Conservation (phyloP, 2,329 filamentous ascomycete species). For the Epichloe coenophiala region DNA sequence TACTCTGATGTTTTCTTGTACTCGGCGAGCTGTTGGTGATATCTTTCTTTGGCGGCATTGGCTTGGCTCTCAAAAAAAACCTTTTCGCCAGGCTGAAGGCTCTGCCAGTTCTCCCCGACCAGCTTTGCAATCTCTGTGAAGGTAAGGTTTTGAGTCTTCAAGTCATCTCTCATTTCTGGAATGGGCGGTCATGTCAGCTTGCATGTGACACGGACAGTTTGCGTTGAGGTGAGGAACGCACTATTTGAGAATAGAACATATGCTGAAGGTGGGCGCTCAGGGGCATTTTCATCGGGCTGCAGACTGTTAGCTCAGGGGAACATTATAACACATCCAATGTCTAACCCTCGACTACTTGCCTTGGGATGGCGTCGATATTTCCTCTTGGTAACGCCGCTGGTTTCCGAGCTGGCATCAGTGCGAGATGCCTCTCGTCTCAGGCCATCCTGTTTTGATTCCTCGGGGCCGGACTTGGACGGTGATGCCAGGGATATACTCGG, state of each 20-base stretch:
- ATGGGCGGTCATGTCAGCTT: neutral
- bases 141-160: conserved; percentile 62
- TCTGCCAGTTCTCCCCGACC: conserved; percentile 73
- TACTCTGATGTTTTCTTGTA: conserved; percentile 68
- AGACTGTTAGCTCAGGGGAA: neutral
- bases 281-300: conserved; percentile 64
- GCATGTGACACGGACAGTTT: neutral
- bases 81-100: conserved; percentile 50
- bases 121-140: conserved; percentile 78
- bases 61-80: conserved; percentile 62
- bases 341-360: conserved; percentile 25
- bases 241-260: conserved; percentile 81
- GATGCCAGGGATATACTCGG: conserved; percentile 38
- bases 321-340: neutral
- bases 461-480: conserved; percentile 34
- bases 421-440: conserved; percentile 33
- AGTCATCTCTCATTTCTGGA: conserved; percentile 59
- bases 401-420: conserved; percentile 32
- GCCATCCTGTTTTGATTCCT: conserved; percentile 42
- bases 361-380: conserved; percentile 71
- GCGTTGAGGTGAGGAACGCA: conserved; percentile 27
- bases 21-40: conserved; percentile 55
- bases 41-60: conserved; percentile 60
- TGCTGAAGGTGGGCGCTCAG: conserved; percentile 66
- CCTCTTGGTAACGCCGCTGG: conserved; percentile 42